Evolutionary conservation across 2,329 filamentous ascomycete species (phyloP).

Genomic region (Cladosporium sp.): DNA sequence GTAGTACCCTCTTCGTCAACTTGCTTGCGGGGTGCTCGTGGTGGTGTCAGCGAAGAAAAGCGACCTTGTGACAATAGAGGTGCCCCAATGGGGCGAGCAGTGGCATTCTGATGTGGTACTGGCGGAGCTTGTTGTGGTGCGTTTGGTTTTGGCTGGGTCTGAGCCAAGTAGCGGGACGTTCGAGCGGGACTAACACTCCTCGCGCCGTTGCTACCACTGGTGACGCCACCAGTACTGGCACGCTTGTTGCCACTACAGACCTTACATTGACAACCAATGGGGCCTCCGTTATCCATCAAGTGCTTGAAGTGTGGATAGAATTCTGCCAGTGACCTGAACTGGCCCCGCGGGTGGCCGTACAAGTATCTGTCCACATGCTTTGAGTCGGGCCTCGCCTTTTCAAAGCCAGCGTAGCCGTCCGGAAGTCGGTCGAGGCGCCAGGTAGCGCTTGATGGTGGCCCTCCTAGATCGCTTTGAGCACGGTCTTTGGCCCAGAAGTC

Average conservation of each 20-base stretch:
- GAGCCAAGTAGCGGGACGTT: slow-evolving; percentile 5
- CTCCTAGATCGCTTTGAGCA: neutral
- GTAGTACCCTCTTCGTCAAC: slow-evolving; percentile 55
- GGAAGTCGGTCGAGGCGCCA: slow-evolving; percentile 58
- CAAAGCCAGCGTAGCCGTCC: slow-evolving; percentile 54
- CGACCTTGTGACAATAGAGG: slow-evolving; percentile 17
- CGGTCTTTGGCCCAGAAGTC: slow-evolving; percentile 31
- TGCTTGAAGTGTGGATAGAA: slow-evolving; percentile 60
- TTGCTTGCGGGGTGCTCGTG: slow-evolving; percentile 24
- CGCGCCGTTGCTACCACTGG: slow-evolving; percentile 5
- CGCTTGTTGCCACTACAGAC: slow-evolving; percentile 41
- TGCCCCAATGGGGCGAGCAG: neutral
- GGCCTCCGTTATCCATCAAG: slow-evolving; percentile 51
- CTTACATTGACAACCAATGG: slow-evolving; percentile 51
- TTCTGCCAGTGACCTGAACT: slow-evolving; percentile 55
- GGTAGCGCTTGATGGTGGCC: slow-evolving; percentile 19
- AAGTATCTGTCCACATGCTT: slow-evolving; percentile 55
- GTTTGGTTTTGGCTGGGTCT: neutral
- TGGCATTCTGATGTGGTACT: neutral
- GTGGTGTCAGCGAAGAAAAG: slow-evolving; percentile 21
- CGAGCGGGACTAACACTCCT: slow-evolving; percentile 7
- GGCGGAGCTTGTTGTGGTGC: neutral
- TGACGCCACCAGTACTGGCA: neutral
- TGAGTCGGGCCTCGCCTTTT: slow-evolving; percentile 45
- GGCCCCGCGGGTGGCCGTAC: slow-evolving; percentile 56